Evolutionary conservation across 2,329 filamentous ascomycete species (phyloP), one percentile per base, ranked within the genome.

Genomic region (Colletotrichum sp.): DNA sequence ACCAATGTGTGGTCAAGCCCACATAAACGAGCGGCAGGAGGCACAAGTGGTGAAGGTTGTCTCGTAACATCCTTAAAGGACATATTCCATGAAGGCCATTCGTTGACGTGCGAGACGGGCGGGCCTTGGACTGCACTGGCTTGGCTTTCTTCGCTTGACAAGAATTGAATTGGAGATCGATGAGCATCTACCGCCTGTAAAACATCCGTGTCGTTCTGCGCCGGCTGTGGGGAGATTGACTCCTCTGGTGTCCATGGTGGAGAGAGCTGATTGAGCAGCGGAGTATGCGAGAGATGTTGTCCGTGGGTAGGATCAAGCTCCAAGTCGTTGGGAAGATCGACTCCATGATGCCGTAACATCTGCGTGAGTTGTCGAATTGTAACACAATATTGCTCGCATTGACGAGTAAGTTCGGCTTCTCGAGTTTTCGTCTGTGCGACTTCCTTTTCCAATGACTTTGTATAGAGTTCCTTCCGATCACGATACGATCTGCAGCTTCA

Each of bases 391-490:
- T 72, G 69, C 30, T 80, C 62, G 16, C 74, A 74, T 34, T 82
- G 74, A 5, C 68, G 72, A 13, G 77, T 28, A 28, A 82, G 68
- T 24, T 72, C 72, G 4, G 80, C 72, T 32, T 83, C 81, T n/a
- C 66, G 77, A 7, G 73, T 59, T 26, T 78, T 76, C 5, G 72
- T 60, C 26, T 69, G 69, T 12, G 75, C 76, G 8, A 83, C 62
- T 44, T 82, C 81, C 5, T 28, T 70, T 70, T 83, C 82, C 2
- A 83, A 78, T 2, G 77, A 77, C 55, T 80, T 82, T 8, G 79
- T 78, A 72, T 83, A 83, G 26, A 72, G 76, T 62, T 81, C 80
- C 39, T 81, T 83, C 18, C 82, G 81, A 2, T 81, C 79, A 13
- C 82, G 81, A 65, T 83, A 83, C 7, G 79, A 79, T 52, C 81